Conservation (phyloP, 1,139 yeast genomes). For the Pichia terricola region DNA sequence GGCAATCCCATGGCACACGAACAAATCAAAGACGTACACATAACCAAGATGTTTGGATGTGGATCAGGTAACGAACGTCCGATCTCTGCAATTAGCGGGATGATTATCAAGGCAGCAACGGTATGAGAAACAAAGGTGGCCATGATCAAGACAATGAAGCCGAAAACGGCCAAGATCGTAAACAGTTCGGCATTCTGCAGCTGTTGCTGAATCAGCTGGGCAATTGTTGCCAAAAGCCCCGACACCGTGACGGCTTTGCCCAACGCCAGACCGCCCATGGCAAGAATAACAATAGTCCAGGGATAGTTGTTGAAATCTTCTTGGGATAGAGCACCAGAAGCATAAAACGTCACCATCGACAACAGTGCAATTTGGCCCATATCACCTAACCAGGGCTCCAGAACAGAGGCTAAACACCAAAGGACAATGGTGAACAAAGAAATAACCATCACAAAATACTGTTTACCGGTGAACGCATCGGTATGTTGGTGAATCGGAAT, state of each 20-base stretch:
- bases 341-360: slow-evolving; percentile 78
- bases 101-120: slow-evolving; percentile 84
- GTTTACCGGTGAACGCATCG: slow-evolving; percentile 65
- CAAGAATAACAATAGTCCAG: slow-evolving; percentile 87
- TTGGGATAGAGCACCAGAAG: slow-evolving; percentile 71
- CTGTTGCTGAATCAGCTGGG: slow-evolving; percentile 50
- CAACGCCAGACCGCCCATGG: slow-evolving; percentile 93
- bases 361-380: slow-evolving; percentile 83
- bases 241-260: slow-evolving; percentile 89
- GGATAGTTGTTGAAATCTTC: slow-evolving; percentile 89
- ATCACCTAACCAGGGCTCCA: slow-evolving; percentile 69
- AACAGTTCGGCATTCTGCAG: slow-evolving; percentile 58
- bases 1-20: slow-evolving; percentile 96
- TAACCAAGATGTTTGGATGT: slow-evolving; percentile 64
- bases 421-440: slow-evolving; percentile 62
- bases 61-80: slow-evolving; percentile 67
- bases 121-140: slow-evolving; percentile 96
- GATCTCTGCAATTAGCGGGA: slow-evolving; percentile 81
- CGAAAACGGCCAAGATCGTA: slow-evolving; percentile 65
- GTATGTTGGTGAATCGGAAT: slow-evolving; percentile 49
- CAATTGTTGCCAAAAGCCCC: slow-evolving; percentile 74
- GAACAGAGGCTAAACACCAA: slow-evolving; percentile 76
- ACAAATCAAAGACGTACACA: slow-evolving; percentile 78
- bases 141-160: slow-evolving; percentile 64
- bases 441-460: slow-evolving; percentile 58